Base-by-base conservation (phyloP, 306 rosid species). In the Vigna radiata region DNA sequence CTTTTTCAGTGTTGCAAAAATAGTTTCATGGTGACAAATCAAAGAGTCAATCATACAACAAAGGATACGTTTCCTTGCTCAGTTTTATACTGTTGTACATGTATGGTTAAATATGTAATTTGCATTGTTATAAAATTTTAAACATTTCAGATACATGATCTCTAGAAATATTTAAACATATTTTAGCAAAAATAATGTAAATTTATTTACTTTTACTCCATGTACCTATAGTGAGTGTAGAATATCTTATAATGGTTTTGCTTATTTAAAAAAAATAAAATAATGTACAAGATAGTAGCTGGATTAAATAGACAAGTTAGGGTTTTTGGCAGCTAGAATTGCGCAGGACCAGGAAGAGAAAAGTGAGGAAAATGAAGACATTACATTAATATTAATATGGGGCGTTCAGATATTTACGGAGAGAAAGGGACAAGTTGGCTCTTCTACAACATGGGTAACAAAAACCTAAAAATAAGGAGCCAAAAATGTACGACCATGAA, bases 371-470 rank as follows among this genome's bases (percentile, higher is more conserved):
- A 59, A 14, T 11, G 10, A 10, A 41, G 37, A 59, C 44, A 69
- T 27, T 47, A 33, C 19, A 49, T 36, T 47, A 67, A 66, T 17
- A 49, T 36, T 56, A 67, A 66, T 44, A 65, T 72, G 18, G 59
- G 59, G 41, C 19, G 56, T 31, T 25, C 58, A 71, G 7, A 50
- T 50, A 50, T 50, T 50, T 50, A 50, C 56, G 21, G 23, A 50
- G 23, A 50, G 8, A 50, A 1, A 69, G 49, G 47, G 19, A 70
- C 14, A 48, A 46, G 23, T 53, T 27, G 0, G 47, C 18, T 44
- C 1, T 53, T 13, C 5, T 16, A 47, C 7, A n/a, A 16, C 56
- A 61, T 54, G 75, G 62, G 25, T 6, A 44, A 19, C 33, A 31
- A 59, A 52, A 37, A 52, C 48, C 2, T 5, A 50, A 52, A 41